Base-by-base conservation (phyloP, 2,329 filamentous ascomycete genomes). In the Cryphonectria japonica region DNA sequence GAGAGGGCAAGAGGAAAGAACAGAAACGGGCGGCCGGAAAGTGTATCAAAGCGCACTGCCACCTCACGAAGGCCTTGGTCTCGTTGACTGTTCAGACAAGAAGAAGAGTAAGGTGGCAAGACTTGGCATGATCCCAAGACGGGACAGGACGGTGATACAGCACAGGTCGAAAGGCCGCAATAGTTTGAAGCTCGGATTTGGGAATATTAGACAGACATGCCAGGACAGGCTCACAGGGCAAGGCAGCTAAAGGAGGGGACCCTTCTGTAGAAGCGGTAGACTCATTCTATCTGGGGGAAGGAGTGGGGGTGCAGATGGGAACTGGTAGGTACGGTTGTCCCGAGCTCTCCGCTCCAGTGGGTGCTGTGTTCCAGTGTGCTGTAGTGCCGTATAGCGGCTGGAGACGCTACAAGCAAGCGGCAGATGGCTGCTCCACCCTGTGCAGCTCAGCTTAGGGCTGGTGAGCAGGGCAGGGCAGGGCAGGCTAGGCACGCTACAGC, bases 341-440 rank as follows among this genome's bases (percentile, higher is more conserved):
- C 52, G 52, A 57, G 26, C 26, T 57, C 26, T 57, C 26, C 52
- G 54, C 54, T 59, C 54, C 54, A 59, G 46, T n/a, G 46, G 46
- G 46, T n/a, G 22, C 46, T 50, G 43, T 22, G 19, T 22, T 50
- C 43, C 43, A 50, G 52, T 29, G 54, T 9, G 26, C 46, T 6
- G 54, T 59, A 11, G 54, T 59, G 54, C 54, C 2, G 54, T 59
- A 6, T 32, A 29, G 16, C 54, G 32, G 54, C 29, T 32, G 14
- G 54, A 32, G 52, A 59, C 26, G 26, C 54, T 59, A 32, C 34
- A 59, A 32, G 26, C 26, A 32, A 59, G 46, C 29, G 54, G 54
- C 54, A 59, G 54, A 34, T 32, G 54, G 54, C 26, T 61, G 59
- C 59, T 39, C 59, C 59, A 61, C 59, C 34, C 32, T n/a, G 8